These are phyloP conservation scores for Lodderomyces jiufengensis DNA, from an alignment of 1,139 yeast genomes.

Conservation along the genomic window DNA sequence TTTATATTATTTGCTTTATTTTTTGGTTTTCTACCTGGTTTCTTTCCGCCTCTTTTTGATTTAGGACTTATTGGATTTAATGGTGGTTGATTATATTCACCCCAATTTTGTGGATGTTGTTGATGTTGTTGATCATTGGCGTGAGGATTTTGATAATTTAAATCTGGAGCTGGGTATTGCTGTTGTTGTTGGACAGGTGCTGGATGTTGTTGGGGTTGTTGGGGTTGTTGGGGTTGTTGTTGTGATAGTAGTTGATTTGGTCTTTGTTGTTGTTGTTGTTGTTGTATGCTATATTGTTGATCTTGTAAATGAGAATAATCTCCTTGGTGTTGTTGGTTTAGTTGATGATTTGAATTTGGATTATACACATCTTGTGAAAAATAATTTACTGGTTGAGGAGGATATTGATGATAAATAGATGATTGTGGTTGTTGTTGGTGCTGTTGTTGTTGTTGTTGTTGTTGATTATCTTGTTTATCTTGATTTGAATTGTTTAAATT, in stretches of 20 bases:
- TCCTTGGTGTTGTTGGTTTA: constrained; percentile 6
- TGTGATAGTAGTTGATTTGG: constrained; percentile 4
- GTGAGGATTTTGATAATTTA: no score
- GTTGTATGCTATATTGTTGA: neutral
- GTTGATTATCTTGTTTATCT: no score
- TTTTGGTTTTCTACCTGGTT: constrained; percentile 10
- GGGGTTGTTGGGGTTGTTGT: neutral
- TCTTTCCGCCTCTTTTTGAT: constrained; percentile 3
- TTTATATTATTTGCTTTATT: neutral
- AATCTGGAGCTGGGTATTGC: constrained; percentile 1
- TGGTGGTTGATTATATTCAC: constrained; percentile 3
- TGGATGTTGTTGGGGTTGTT: constrained; percentile 6
- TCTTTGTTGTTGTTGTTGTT: constrained; percentile 4
- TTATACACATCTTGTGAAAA: constrained; percentile 10
- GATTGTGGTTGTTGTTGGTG: constrained; percentile 5
- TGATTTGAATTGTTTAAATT: no score
- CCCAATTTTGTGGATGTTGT: constrained; percentile 6
- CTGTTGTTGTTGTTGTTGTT: constrained; percentile 4
- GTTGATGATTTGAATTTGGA: constrained; percentile 8
- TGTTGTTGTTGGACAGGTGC: constrained; percentile 10
- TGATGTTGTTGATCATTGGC: constrained; percentile 6
- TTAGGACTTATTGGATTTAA: constrained; percentile 2
- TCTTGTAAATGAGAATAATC: neutral
- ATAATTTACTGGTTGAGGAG: constrained; percentile 12
- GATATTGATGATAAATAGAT: constrained; percentile 11